Conservation (phyloP, 768 basidiomycete genomes). For the Wakefieldia striispora region DNA sequence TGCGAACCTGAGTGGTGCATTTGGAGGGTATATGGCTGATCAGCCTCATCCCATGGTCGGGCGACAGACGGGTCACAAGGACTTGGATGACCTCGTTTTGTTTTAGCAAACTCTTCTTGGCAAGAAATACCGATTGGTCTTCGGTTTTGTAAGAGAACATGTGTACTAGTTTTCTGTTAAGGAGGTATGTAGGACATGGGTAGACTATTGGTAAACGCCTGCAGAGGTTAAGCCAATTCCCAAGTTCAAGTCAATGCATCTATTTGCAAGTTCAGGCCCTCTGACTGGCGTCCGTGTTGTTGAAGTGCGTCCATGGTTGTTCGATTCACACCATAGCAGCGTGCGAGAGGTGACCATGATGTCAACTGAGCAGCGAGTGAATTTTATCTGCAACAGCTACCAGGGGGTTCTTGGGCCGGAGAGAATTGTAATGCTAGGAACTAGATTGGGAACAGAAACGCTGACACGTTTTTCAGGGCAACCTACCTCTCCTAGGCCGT, state of each 20-base stretch:
- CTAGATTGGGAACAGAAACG: conserved; percentile 4
- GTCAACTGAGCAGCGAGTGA: conserved; percentile 30
- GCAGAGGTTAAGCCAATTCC: background rate
- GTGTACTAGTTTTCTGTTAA: conserved; percentile 5
- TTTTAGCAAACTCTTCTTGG: conserved; percentile 36
- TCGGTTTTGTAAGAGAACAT: background rate
- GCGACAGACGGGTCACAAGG: conserved; percentile 39
- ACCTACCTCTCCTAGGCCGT: conserved; percentile 92
- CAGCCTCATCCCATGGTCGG: conserved; percentile 62
- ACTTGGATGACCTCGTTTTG: conserved; percentile 63
- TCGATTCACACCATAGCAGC: background rate
- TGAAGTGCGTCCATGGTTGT: background rate
- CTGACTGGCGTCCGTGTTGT: no score
- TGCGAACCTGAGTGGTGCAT: conserved; percentile 75
- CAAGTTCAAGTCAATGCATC: background rate
- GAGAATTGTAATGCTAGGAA: conserved; percentile 82
- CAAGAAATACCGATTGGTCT: background rate
- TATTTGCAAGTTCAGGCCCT: no score
- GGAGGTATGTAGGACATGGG: conserved; percentile 9
- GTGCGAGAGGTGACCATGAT: background rate
- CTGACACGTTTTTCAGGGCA: background rate
- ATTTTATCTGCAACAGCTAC: conserved; percentile 30
- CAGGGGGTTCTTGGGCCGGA: conserved; percentile 52
- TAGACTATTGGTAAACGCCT: background rate
- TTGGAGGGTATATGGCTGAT: conserved; percentile 71